A percentile compares a stretch with the other conserved stretches of the same genome.
These are phyloP conservation scores for Leishmania amazonensis DNA, from an alignment of 208 protist species.

Conservation along the genomic window DNA sequence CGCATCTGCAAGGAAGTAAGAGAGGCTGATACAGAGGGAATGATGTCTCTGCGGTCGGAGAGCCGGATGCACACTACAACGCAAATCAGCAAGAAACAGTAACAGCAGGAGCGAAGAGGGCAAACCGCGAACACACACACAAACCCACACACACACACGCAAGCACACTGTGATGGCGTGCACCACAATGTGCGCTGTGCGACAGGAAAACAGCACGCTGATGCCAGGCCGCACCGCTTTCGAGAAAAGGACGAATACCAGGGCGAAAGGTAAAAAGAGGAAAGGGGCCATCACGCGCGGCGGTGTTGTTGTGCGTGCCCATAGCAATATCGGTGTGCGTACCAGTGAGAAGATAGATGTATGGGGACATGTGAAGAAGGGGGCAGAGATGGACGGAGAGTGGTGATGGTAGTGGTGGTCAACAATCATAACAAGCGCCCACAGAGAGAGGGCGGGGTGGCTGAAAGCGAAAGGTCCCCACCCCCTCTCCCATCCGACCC, in stretches of 20 bases:
- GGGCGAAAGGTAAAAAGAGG: neutral
- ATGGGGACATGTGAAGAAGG: neutral
- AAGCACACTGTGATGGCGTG: neutral
- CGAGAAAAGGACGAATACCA: neutral
- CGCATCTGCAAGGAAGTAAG: slow-evolving; percentile 8
- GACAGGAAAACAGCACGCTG: neutral
- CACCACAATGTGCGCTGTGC: neutral
- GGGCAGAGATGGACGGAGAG: neutral
- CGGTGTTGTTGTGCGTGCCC: neutral
- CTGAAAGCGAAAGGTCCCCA: neutral
- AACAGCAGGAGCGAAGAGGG: neutral
- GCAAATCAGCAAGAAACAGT: neutral
- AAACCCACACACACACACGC: neutral
- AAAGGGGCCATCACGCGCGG: neutral
- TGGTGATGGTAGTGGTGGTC: neutral
- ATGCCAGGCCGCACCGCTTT: neutral
- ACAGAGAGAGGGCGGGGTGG: neutral
- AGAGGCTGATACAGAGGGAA: neutral
- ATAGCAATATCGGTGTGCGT: neutral
- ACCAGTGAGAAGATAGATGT: neutral
- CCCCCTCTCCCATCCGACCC: neutral
- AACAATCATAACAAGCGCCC: neutral
- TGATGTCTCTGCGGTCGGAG: neutral
- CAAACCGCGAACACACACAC: neutral
- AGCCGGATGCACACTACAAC: neutral